phyloP scores from a whole-genome alignment of 2,329 filamentous ascomycete species.

The Pseudogymnoascus sp. region DNA sequence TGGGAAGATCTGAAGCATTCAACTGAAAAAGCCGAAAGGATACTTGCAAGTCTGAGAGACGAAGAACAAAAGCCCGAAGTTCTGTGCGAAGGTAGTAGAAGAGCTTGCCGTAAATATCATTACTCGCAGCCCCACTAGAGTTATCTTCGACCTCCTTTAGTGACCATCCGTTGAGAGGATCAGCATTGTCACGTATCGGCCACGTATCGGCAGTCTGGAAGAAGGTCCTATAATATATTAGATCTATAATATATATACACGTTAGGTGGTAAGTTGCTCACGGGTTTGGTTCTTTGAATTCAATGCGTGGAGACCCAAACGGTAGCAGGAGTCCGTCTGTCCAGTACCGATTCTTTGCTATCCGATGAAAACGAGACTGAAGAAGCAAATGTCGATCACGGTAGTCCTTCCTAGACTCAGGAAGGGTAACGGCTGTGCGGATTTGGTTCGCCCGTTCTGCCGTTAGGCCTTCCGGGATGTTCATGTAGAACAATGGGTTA shows the following conservation, averaged over 20 bases:
- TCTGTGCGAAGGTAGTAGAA: slow-evolving; percentile 28
- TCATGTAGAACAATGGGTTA: slow-evolving; percentile 23
- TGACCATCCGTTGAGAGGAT: slow-evolving; percentile 34
- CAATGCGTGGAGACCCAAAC: slow-evolving; percentile 28
- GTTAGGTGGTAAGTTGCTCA: slow-evolving; percentile 22
- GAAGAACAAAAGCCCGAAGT: slow-evolving; percentile 27
- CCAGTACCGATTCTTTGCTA: slow-evolving; percentile 28
- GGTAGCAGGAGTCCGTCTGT: slow-evolving; percentile 35
- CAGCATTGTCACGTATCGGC: slow-evolving; percentile 32
- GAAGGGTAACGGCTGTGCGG: slow-evolving; percentile 27
- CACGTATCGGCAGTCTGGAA: slow-evolving; percentile 27
- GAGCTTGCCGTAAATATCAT: slow-evolving; percentile 35
- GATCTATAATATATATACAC: background rate
- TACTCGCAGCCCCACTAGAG: slow-evolving; percentile 21
- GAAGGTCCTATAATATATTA: slow-evolving; percentile 28
- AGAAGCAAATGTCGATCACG: slow-evolving; percentile 26
- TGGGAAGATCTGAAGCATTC: slow-evolving; percentile 23
- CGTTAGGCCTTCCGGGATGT: slow-evolving; percentile 24
- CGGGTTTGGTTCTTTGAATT: slow-evolving; percentile 36
- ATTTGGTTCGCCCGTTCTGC: slow-evolving; percentile 19
- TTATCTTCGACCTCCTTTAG: slow-evolving; percentile 23
- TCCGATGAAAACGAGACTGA: slow-evolving; percentile 23
- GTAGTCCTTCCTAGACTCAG: slow-evolving; percentile 28
- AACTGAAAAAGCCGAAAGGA: slow-evolving; percentile 26
- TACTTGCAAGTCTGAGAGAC: slow-evolving; percentile 18